Evolutionary conservation across 305 asterid species (phyloP).

Genomic region (Ilex paraguariensis): DNA sequence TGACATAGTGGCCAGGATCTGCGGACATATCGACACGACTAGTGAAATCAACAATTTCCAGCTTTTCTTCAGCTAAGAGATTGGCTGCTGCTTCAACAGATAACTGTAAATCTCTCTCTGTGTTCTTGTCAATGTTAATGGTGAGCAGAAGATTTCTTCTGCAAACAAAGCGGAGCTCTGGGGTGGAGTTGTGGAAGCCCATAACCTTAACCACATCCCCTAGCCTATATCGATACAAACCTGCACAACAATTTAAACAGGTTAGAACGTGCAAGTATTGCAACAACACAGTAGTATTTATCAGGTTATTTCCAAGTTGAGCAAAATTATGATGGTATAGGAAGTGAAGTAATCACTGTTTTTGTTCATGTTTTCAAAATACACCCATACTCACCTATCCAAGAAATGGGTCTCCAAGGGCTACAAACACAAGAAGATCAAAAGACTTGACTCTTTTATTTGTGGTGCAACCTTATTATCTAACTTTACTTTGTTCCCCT

Average conservation of each 20-base stretch:
- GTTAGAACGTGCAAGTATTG: no score
- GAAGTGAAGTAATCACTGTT: no score
- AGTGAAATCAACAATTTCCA: constrained; percentile 83
- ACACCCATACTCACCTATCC: no score
- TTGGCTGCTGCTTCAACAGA: constrained; percentile 69
- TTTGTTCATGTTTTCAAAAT: no score
- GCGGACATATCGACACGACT: constrained; percentile 53
- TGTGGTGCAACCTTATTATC: no score
- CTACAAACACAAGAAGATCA: no score
- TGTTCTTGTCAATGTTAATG: constrained; percentile 88
- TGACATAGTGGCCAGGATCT: constrained; percentile 68
- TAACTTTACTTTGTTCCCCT: no score
- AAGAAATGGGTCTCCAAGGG: no score
- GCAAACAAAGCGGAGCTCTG: constrained; percentile 82
- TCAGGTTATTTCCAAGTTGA: no score
- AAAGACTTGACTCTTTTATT: no score
- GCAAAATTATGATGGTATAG: no score
- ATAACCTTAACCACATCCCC: constrained; percentile 88
- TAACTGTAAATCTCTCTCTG: constrained; percentile 82
- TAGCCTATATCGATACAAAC: constrained; percentile 79
- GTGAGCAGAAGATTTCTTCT: constrained; percentile 73
- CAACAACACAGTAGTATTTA: no score
- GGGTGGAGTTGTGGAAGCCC: constrained; percentile 85
- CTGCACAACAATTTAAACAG: constrained; percentile 29
- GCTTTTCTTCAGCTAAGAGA: constrained; percentile 46